Base-by-base conservation (phyloP, 2,329 filamentous ascomycete species). In the Ophiostoma tasmaniense region DNA sequence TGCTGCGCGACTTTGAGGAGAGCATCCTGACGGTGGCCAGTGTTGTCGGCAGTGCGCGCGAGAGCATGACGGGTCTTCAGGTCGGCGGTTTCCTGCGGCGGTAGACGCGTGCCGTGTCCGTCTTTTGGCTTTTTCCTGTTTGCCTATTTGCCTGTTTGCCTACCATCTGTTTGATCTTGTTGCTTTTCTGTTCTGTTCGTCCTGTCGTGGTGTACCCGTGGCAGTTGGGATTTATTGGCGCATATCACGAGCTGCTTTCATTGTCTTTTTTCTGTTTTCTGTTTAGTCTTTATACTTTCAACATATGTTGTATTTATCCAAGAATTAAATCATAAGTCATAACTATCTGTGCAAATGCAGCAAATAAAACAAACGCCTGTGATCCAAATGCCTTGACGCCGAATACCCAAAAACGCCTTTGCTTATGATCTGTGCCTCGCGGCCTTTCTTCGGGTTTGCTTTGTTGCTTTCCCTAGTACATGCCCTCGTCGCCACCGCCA, bases 1-100 rank as follows among this genome's bases (percentile, higher is more conserved):
- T 88, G 61, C 80, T 90, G 72, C 80, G 84, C 22, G 88, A 90
- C 73, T 88, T 90, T 71, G 87, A 90, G 77, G 81, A 84, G 73
- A 84, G 87, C 69, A 88, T 90, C 68, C 76, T 89, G 69, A 83
- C 85, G 67, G 87, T 89, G 69, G 88, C 88, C 5, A 81, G 83
- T 30, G 83, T 86, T 68, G 82, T 90, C 66, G 87, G 86, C 2
- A 79, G 79, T 64, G 83, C 82, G 4, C 84, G 86, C 71, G 88
- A 90, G 75, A 83, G 84, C 45, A 82, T 89, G 69, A 87, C 87
- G 68, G 83, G 83, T 72, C 76, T 89, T 67, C 83, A 85, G 73
- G 74, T 84, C 52, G 85, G 84, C 22, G 79, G 80, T 17, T 81
- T 82, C 69, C 77, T 81, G 73, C 77, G 75, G 75, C n/a, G 68